Evolutionary conservation across 768 basidiomycete genomes (phyloP).

Genomic region (Lactarius sp.): DNA sequence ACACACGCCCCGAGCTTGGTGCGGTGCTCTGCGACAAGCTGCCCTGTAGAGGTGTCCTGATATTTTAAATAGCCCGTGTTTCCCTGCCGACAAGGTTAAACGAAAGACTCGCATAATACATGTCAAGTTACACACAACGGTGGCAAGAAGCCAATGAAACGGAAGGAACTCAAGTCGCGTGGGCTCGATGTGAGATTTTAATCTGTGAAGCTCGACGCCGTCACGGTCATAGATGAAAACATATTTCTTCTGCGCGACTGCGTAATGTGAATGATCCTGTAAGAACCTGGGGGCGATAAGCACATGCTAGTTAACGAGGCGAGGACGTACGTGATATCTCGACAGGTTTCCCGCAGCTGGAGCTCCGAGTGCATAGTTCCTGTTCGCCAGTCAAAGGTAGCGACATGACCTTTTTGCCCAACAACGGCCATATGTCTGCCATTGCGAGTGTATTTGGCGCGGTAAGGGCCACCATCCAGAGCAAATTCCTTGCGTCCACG

Average conservation of each 20-base stretch:
- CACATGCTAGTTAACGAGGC: neutral
- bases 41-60: constrained; percentile 93
- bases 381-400: constrained; percentile 91
- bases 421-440: constrained; percentile 88
- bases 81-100: constrained; percentile 43
- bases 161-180: constrained; percentile 88
- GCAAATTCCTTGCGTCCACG: constrained; percentile 72
- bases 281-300: constrained; percentile 54
- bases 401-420: constrained; percentile 78
- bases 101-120: neutral
- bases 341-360: constrained; percentile 82
- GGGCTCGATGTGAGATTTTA: constrained; percentile 83
- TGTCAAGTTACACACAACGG: constrained; percentile 52
- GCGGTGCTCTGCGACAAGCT: constrained; percentile 78
- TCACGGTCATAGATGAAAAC: constrained; percentile 94
- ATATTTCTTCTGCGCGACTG: constrained; percentile 94
- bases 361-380: constrained; percentile 83
- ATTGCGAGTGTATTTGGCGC: constrained; percentile 82
- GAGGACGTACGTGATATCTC: constrained; percentile 79
- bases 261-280: constrained; percentile 89
- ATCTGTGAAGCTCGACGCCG: constrained; percentile 86
- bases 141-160: constrained; percentile 91
- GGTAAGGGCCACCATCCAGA: constrained; percentile 82
- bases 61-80: constrained; percentile 92
- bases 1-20: constrained; percentile 84